phyloP scores from a whole-genome alignment of 225 moss, liverwort and hornwort species.

The Bryum argenteum region DNA sequence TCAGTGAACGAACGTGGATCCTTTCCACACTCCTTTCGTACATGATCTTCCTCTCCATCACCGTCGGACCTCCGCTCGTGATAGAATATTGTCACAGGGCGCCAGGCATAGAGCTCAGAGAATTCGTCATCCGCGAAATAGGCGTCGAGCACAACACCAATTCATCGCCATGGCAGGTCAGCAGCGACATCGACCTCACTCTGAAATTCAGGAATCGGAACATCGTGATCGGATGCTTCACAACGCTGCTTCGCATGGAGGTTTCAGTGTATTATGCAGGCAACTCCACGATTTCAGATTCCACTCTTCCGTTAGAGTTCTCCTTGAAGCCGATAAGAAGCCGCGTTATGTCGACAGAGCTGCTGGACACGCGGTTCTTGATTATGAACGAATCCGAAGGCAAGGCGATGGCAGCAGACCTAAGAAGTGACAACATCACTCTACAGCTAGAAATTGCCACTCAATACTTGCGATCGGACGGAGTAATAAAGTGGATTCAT shows the following conservation, averaged over 20 bases:
- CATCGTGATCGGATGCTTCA: not conserved
- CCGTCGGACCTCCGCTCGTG: too few relatives aligned
- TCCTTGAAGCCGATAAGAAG: not conserved
- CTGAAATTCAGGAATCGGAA: not conserved
- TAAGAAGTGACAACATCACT: not conserved
- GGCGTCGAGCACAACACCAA: not conserved
- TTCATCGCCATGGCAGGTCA: not conserved
- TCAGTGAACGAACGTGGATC: too few relatives aligned
- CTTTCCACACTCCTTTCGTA: too few relatives aligned
- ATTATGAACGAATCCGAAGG: not conserved
- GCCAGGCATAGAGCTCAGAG: not conserved
- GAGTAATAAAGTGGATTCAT: too few relatives aligned
- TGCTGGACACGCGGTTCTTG: not conserved
- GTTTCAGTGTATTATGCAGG: too few relatives aligned
- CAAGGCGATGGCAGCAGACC: not conserved
- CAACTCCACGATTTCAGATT: not conserved
- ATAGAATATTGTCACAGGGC: too few relatives aligned
- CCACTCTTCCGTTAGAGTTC: not conserved
- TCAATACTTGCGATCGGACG: not conserved
- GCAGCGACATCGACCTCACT: not conserved
- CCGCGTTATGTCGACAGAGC: not conserved
- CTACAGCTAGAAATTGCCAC: not conserved
- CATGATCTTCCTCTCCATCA: too few relatives aligned
- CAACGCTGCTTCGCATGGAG: not conserved
- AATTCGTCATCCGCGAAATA: not conserved